Conservation (phyloP, 495 filamentous ascomycete species). For the Sabuloglossum arenarium region DNA sequence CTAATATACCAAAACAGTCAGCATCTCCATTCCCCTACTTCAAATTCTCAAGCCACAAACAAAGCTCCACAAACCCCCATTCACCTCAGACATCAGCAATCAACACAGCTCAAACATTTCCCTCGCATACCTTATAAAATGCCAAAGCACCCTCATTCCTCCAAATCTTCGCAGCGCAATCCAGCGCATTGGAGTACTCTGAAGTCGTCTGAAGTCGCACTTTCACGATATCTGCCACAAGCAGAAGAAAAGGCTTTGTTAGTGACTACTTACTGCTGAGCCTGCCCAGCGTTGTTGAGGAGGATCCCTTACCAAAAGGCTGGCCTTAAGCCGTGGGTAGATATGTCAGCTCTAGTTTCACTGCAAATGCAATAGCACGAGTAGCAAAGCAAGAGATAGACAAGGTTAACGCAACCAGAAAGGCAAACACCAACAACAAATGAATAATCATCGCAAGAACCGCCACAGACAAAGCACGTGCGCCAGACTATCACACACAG, state of each 20-base stretch:
- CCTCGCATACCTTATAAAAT: conserved; percentile 57
- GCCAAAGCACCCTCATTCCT: conserved; percentile 70
- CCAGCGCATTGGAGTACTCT: conserved; percentile 40
- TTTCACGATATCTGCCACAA: conserved; percentile 79
- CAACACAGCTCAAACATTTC: neutral
- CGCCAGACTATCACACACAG: too few relatives aligned
- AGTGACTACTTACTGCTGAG: neutral
- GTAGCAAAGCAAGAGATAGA: too few relatives aligned
- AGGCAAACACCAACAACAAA: too few relatives aligned
- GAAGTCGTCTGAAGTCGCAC: conserved; percentile 82
- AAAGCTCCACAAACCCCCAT: neutral
- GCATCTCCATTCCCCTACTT: neutral
- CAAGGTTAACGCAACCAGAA: neutral
- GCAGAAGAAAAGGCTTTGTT: conserved; percentile 7
- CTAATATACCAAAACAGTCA: conserved; percentile 5
- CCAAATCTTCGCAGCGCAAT: conserved; percentile 66
- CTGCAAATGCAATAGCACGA: neutral
- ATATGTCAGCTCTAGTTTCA: neutral
- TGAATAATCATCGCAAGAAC: too few relatives aligned
- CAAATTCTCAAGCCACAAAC: too few relatives aligned
- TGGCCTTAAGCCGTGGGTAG: conserved; percentile 37
- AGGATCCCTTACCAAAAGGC: conserved; percentile 65
- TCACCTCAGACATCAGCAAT: neutral
- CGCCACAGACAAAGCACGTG: too few relatives aligned
- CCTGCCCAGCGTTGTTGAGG: too few relatives aligned